A percentile compares a stretch with the other conserved stretches of the same genome.
phyloP scores from a whole-genome alignment of 1,284 basidiomycete species.

The Moniliophthora roreri region DNA sequence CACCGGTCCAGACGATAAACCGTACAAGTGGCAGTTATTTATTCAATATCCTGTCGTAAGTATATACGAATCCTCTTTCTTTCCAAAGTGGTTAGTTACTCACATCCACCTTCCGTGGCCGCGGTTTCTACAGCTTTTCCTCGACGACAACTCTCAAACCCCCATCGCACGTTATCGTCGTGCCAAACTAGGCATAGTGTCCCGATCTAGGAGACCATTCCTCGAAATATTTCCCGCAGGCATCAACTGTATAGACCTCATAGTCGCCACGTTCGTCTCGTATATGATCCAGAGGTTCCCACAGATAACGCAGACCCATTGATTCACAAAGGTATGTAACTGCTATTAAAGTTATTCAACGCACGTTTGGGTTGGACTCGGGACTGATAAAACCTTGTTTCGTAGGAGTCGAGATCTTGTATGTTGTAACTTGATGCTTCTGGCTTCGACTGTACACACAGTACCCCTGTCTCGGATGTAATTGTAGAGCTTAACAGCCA shows the following conservation, averaged over 20 bases:
- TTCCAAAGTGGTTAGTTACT: not conserved
- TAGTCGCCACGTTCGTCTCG: slow-evolving; percentile 38
- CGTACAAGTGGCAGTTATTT: slow-evolving; percentile 39
- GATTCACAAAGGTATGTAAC: too few relatives aligned
- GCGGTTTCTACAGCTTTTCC: slow-evolving; percentile 23
- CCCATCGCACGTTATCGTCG: slow-evolving; percentile 37
- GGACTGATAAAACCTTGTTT: too few relatives aligned
- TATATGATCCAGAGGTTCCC: slow-evolving; percentile 27
- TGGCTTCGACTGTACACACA: too few relatives aligned
- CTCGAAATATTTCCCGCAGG: slow-evolving; percentile 38
- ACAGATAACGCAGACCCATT: too few relatives aligned
- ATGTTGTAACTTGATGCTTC: too few relatives aligned
- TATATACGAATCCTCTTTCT: not conserved
- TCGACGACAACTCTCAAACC: slow-evolving; percentile 28
- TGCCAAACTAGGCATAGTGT: slow-evolving; percentile 40
- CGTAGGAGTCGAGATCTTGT: too few relatives aligned
- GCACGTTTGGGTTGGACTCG: too few relatives aligned
- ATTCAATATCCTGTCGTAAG: slow-evolving; percentile 35
- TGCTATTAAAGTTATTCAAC: too few relatives aligned
- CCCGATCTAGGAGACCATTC: slow-evolving; percentile 35
- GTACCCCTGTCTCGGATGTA: too few relatives aligned
- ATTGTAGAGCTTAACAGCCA: too few relatives aligned
- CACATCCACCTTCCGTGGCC: not conserved
- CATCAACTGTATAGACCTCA: slow-evolving; percentile 31
- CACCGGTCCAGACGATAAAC: slow-evolving; percentile 31